Evolutionary conservation across 2,329 filamentous ascomycete genomes (phyloP).

Genomic region (Parascedosporium putredinis): DNA sequence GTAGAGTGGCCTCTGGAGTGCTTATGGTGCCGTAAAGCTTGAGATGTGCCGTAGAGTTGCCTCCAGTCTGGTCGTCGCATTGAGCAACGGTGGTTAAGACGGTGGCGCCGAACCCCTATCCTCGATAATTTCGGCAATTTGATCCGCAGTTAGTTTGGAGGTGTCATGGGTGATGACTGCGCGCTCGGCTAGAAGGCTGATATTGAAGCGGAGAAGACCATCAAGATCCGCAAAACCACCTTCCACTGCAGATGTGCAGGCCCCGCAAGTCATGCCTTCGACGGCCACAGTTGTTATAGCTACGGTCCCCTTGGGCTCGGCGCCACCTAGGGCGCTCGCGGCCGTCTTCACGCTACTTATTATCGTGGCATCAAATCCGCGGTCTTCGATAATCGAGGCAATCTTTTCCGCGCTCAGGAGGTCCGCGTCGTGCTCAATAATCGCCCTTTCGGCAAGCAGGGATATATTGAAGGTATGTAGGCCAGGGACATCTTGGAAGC

Average conservation of each 20-base stretch:
- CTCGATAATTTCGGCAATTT: slow-evolving; percentile 75
- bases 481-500: slow-evolving; percentile 64
- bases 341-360: slow-evolving; percentile 54
- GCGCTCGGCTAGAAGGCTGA: slow-evolving; percentile 85
- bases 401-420: slow-evolving; percentile 43
- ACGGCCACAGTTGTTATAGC: slow-evolving; percentile 78
- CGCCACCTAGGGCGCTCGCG: slow-evolving; percentile 13
- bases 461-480: slow-evolving; percentile 73
- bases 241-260: slow-evolving; percentile 88
- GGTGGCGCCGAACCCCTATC: slow-evolving; percentile 81
- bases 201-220: slow-evolving; percentile 82
- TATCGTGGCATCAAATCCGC: slow-evolving; percentile 72
- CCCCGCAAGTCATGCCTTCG: slow-evolving; percentile 95
- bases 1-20: slow-evolving; percentile 55
- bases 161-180: slow-evolving; percentile 81
- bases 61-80: slow-evolving; percentile 39
- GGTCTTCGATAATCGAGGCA: slow-evolving; percentile 52
- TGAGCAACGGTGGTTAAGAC: slow-evolving; percentile 68
- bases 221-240: slow-evolving; percentile 66
- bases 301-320: slow-evolving; percentile 25
- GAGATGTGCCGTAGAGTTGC: slow-evolving; percentile 57
- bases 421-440: slow-evolving; percentile 65
- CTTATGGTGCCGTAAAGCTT: slow-evolving; percentile 75
- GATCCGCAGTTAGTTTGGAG: slow-evolving; percentile 55
- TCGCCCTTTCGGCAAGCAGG: slow-evolving; percentile 71